These are phyloP conservation scores for Ricinus communis DNA, from an alignment of 345 rosid genomes.

Conservation along the genomic window DNA sequence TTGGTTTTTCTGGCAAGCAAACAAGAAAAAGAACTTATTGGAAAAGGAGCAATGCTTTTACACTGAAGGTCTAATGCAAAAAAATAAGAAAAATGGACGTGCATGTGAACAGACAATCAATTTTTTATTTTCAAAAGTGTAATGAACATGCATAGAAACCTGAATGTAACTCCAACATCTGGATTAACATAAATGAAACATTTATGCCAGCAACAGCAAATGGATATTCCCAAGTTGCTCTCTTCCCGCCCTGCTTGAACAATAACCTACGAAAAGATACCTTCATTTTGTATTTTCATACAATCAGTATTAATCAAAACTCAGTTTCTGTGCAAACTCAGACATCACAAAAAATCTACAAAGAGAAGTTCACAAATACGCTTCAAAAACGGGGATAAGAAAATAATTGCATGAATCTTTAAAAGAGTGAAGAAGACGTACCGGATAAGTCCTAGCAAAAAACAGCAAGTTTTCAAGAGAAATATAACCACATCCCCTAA, in stretches of 20 bases:
- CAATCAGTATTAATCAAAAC: constrained; percentile 40
- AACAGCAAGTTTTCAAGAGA: constrained; percentile 87
- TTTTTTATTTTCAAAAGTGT: too few species aligned
- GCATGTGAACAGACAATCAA: too few species aligned
- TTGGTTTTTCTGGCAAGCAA: constrained; percentile 70
- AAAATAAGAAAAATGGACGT: too few species aligned
- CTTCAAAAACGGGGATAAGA: background rate
- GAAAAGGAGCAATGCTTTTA: background rate
- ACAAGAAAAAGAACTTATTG: background rate
- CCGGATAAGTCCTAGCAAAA: constrained; percentile 84
- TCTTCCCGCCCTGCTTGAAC: constrained; percentile 73
- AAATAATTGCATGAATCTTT: background rate
- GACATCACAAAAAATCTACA: constrained; percentile 6
- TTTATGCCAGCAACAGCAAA: constrained; percentile 99
- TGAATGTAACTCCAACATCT: constrained; percentile 83
- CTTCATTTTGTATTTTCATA: constrained; percentile 62
- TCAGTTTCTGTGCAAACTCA: constrained; percentile 13
- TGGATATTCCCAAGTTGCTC: constrained; percentile 97
- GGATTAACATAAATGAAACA: constrained; percentile 87
- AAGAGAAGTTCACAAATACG: background rate
- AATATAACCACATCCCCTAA: constrained; percentile 88
- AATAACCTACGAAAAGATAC: constrained; percentile 92
- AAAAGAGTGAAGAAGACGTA: constrained; percentile 32
- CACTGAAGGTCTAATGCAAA: background rate
- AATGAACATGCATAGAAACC: constrained; percentile 34